Conservation (phyloP, 441 rosid genomes). For the Erodium chrysanthum region DNA sequence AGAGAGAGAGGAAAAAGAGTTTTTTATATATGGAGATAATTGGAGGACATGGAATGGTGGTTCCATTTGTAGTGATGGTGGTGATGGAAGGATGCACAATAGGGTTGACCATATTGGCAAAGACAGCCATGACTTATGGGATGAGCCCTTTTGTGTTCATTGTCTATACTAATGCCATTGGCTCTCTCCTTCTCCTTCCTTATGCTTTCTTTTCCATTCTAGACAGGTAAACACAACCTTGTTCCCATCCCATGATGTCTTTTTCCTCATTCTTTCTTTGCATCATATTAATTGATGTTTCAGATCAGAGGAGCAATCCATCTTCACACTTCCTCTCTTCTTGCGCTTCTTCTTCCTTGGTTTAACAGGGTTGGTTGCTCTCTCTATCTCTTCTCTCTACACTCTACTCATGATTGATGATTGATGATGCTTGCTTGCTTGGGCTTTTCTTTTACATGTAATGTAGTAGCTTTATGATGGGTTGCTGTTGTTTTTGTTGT, state of each 20-base stretch:
- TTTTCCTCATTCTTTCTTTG: too few species aligned
- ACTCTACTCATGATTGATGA: too few species aligned
- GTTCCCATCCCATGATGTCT: too few species aligned
- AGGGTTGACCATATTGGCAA: conserved; percentile 56
- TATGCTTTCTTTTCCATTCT: conserved; percentile 46
- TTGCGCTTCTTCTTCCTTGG: conserved; percentile 59
- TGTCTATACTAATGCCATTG: conserved; percentile 49
- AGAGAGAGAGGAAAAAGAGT: conserved; percentile 2
- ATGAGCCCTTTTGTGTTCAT: conserved; percentile 71
- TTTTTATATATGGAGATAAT: conserved; percentile 19
- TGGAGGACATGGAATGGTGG: conserved; percentile 25
- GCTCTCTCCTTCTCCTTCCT: conserved; percentile 50
- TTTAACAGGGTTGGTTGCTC: conserved; percentile 50
- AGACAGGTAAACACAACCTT: conserved; percentile 25
- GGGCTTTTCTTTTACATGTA: neutral
- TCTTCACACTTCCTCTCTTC: conserved; percentile 38
- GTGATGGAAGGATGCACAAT: conserved; percentile 60
- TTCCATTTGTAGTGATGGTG: conserved; percentile 50
- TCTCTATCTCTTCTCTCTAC: neutral
- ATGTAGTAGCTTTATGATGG: too few species aligned
- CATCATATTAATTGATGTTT: too few species aligned
- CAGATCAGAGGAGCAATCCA: conserved; percentile 25
- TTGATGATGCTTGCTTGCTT: too few species aligned
- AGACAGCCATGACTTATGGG: conserved; percentile 51
- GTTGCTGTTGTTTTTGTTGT: neutral